A percentile compares a stretch with the other conserved stretches of the same genome.
Evolutionary conservation across 140 eudicot species (phyloP).

Genomic region (Stevia rebaudiana): DNA sequence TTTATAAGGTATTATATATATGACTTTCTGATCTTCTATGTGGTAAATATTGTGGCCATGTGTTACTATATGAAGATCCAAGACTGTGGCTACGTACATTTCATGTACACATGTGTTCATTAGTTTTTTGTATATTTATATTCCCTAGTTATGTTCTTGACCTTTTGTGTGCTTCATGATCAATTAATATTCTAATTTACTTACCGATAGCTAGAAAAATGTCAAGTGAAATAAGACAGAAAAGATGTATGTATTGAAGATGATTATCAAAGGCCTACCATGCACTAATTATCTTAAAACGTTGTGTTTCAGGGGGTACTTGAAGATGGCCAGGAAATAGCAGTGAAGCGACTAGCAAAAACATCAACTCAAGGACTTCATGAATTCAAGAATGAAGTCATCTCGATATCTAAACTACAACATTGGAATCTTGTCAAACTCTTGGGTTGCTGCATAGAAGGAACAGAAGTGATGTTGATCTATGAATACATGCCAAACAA

Average conservation of each 20-base stretch:
- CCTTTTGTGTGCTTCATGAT: too few species aligned
- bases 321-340: neutral
- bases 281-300: neutral
- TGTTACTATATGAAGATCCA: neutral
- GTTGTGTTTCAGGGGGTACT: neutral
- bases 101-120: too few species aligned
- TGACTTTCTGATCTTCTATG: neutral
- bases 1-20: constrained; percentile 35
- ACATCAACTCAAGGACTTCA: too few species aligned
- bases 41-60: neutral
- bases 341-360: too few species aligned
- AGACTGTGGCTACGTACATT: neutral
- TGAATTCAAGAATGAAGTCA: too few species aligned
- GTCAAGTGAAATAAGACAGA: neutral
- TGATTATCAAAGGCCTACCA: neutral
- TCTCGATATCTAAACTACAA: constrained; percentile 26
- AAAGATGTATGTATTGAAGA: neutral
- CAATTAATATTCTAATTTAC: neutral
- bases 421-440: constrained; percentile 36
- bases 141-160: too few species aligned
- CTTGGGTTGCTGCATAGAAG: constrained; percentile 34
- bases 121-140: too few species aligned
- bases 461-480: constrained; percentile 26
- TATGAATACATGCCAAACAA: too few species aligned
- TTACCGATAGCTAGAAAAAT: neutral